Base-by-base conservation (phyloP, 2,329 filamentous ascomycete genomes). In the Lecanicillium sp. region DNA sequence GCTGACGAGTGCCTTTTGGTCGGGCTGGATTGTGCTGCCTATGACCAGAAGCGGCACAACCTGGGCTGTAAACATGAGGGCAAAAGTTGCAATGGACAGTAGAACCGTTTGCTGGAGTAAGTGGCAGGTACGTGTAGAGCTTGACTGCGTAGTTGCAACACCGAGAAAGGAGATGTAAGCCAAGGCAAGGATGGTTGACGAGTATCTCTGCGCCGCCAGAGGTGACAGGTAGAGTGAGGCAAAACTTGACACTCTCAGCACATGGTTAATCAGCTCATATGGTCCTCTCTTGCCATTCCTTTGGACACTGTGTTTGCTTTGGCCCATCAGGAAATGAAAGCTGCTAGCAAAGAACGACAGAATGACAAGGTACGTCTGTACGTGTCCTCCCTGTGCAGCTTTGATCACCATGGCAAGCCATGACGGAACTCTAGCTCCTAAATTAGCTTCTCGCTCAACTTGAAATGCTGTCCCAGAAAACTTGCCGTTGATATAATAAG, bases 31-130 rank as follows among this genome's bases (percentile, higher is more conserved):
- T 2, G 4, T 18, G 22, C 14, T 36, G 15, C 15, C 22, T 14
- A 36, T 36, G 3, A 36, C 15, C 3, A 36, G 33, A 29, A 36
- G 33, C 15, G 33, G 33, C 33, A 36, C 9, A 29, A 29, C 15
- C 11, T 36, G 33, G 15, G 33, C 25, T 18, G 22, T 14, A 19
- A 36, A 36, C 33, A 36, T 29, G 22, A 36, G 15, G 6, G 25
- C 14, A 18, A 18, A 18, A 18, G 33, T 36, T 29, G 33, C n/a
- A 5, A 36, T n/a, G 15, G 33, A 29, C n/a, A 36, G 8, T 10
- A 36, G 15, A 8, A 36, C 22, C 14, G 33, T 29, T 4, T 36
- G 22, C 14, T 36, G 33, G n/a, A 36, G 33, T 14, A 36, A 18
- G 8, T 36, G 22, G 15, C 15, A 4, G 25, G 14, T 17, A n/a